Evolutionary conservation across 2,329 filamentous ascomycete genomes (phyloP).

Genomic region (Alternaria arborescens): DNA sequence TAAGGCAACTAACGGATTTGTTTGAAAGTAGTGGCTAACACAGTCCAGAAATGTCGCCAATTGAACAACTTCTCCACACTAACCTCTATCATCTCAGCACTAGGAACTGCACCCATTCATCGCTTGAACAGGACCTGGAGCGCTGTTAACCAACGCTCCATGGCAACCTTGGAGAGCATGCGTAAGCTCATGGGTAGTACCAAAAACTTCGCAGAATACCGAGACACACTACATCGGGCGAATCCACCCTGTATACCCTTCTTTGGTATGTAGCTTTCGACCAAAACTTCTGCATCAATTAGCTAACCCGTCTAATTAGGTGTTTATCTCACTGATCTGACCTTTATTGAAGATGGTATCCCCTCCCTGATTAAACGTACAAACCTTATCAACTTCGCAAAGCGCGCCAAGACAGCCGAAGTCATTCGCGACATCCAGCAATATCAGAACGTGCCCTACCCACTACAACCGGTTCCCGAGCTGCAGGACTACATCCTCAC

Average conservation of each 20-base stretch:
- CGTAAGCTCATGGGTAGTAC: constrained; percentile 94
- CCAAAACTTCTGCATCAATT: background rate
- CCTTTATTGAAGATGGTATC: constrained; percentile 98
- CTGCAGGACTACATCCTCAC: constrained; percentile 95
- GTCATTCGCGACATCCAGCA: constrained; percentile 99
- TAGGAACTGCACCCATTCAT: constrained; percentile 93
- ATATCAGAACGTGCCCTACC: constrained; percentile 97
- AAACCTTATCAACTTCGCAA: constrained; percentile 97
- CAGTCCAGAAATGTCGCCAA: constrained; percentile 80
- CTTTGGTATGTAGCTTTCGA: constrained; percentile 71
- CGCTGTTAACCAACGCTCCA: constrained; percentile 86
- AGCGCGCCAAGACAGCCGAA: constrained; percentile 96
- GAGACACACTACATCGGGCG: constrained; percentile 88
- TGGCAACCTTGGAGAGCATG: constrained; percentile 85
- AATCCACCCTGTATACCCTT: constrained; percentile 98
- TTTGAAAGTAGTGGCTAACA: constrained; percentile 33
- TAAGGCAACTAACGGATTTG: constrained; percentile 59
- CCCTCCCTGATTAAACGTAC: constrained; percentile 96
- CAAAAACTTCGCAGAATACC: constrained; percentile 97
- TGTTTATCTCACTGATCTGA: constrained; percentile 95
- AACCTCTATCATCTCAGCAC: constrained; percentile 95
- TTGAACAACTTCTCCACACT: constrained; percentile 98
- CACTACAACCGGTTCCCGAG: constrained; percentile 86
- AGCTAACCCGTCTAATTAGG: constrained; percentile 59
- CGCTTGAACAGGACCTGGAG: constrained; percentile 94